Base-by-base conservation (phyloP, 768 basidiomycete genomes). In the Pleurotus eryngii region DNA sequence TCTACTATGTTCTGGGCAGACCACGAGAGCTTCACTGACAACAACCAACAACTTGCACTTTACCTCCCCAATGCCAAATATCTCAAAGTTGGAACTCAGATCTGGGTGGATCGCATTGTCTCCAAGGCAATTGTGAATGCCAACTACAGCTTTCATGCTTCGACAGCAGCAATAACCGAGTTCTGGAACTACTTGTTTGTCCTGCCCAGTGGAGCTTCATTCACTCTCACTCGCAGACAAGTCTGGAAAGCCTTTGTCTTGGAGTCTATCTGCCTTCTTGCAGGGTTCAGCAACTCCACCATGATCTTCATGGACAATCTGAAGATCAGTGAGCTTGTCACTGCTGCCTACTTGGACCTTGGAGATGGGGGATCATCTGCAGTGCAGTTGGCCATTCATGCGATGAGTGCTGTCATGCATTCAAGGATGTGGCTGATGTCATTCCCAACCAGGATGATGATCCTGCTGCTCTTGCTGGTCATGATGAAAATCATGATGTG, bases 211-310 rank as follows among this genome's bases (percentile, higher is more conserved):
- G 18, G 27, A 9, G 35, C 26, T 46, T 17, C 56, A 15, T 17
- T 22, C n/a, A 49, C 39, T 17, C 9, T 64, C 18, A 54, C 59
- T 17, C 46, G 46, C 15, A 15, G 46, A n/a, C 61, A 65, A n/a
- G 47, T 64, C 2, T 65, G 63, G 64, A 48, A 58, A 39, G 56
- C 61, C 15, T 65, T 64, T 64, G 57, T 65, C 30, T 47, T 64
- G 24, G 63, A 65, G 51, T 62, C 64, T 40, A 53, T 65, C 5
- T 42, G 61, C 4, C 24, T 47, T 17, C 50, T 64, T 57, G 24
- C 24, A 24, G 24, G 24, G 24, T 24, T 24, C 24, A 24, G 24
- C 3, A 24, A 24, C 24, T 24, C 59, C 63, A 20, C 30, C 53
- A 27, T 60, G 7, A 45, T 20, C 7, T 43, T 59, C 27, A 27